These are phyloP conservation scores for Mollisiaceae sp. DNA, from an alignment of 2,329 filamentous ascomycete genomes.

Conservation along the genomic window DNA sequence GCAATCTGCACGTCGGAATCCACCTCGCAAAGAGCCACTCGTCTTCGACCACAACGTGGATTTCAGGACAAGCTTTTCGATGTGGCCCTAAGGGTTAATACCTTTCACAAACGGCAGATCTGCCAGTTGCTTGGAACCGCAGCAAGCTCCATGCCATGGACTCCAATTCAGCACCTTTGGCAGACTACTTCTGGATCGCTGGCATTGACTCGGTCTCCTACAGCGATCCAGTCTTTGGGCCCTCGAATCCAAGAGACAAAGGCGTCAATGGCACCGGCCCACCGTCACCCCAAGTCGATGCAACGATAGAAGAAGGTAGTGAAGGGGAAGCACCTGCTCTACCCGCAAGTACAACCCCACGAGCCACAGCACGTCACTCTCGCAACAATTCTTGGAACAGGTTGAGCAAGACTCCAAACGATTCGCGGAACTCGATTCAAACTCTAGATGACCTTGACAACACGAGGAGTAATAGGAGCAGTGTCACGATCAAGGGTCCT, in stretches of 20 bases:
- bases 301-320: conserved; percentile 60
- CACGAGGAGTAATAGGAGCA: conserved; percentile 64
- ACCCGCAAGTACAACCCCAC: conserved; percentile 27
- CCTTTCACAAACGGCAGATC: conserved; percentile 20
- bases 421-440: conserved; percentile 57
- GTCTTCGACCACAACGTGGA: conserved; percentile 2
- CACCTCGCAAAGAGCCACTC: background rate
- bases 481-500: conserved; percentile 64
- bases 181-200: conserved; percentile 79
- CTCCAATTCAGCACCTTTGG: conserved; percentile 64
- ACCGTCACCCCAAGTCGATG: conserved; percentile 51
- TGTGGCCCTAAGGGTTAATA: conserved; percentile 28
- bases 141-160: conserved; percentile 40
- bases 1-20: no score
- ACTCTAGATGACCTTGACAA: conserved; percentile 62
- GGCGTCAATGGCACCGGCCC: conserved; percentile 33
- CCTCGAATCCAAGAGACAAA: conserved; percentile 38
- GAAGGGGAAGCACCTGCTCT: conserved; percentile 59
- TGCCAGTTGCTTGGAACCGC: conserved; percentile 14
- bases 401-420: conserved; percentile 58
- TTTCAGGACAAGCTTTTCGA: conserved; percentile 25
- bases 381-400: conserved; percentile 65
- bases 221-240: conserved; percentile 55
- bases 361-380: conserved; percentile 58
- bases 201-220: conserved; percentile 72